phyloP scores from a whole-genome alignment of 169 alveolate species.

The Plasmodium falciparum region DNA sequence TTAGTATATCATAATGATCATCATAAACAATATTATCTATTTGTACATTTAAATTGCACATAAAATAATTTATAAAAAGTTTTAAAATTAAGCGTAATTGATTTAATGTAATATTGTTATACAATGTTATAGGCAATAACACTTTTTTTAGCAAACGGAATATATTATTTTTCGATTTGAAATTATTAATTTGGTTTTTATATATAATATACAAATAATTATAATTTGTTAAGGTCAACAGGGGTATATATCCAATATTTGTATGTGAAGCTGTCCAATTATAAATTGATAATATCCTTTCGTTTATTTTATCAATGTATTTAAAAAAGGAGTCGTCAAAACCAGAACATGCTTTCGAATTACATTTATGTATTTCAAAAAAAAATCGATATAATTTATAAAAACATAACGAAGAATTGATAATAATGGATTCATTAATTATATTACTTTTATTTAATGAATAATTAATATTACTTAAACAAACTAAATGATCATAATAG shows the following conservation, averaged over 20 bases:
- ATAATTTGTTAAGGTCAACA: constrained; percentile 49
- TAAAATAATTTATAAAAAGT: constrained; percentile 28
- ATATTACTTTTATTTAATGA: constrained; percentile 63
- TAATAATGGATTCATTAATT: constrained; percentile 23
- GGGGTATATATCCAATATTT: constrained; percentile 34
- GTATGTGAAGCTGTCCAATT: constrained; percentile 73
- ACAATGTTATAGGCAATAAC: constrained; percentile 54
- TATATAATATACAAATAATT: constrained; percentile 51
- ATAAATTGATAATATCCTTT: constrained; percentile 60
- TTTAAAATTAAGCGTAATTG: constrained; percentile 67
- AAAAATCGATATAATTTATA: constrained; percentile 38
- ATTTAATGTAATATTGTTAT: constrained; percentile 43
- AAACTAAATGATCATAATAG: constrained; percentile 37
- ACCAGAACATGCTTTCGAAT: neutral
- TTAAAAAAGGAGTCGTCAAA: constrained; percentile 29
- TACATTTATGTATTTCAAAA: constrained; percentile 19
- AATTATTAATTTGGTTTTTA: constrained; percentile 11
- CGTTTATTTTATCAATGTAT: constrained; percentile 43
- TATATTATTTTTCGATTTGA: neutral
- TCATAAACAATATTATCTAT: neutral
- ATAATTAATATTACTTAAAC: constrained; percentile 71
- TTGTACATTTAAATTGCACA: neutral
- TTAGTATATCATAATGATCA: constrained; percentile 50
- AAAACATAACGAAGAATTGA: constrained; percentile 38
- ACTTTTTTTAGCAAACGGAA: constrained; percentile 54